Evolutionary conservation across 306 rosid genomes (phyloP).

Genomic region (Quercus suber): DNA sequence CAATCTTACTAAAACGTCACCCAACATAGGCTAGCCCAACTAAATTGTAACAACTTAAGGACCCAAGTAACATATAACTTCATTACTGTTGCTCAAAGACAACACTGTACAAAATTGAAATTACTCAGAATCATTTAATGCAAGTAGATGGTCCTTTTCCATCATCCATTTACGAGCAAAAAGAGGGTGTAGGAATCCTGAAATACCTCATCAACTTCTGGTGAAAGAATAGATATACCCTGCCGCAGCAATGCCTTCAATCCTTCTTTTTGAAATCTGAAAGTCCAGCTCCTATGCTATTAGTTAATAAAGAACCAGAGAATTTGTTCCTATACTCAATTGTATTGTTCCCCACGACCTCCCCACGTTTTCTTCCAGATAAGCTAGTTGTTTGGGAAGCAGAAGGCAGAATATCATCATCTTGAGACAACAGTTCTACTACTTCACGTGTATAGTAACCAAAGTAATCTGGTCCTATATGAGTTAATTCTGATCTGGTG

Average conservation of each 20-base stretch:
- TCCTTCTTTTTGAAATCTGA: conserved; percentile 56
- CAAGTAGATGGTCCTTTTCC: neutral
- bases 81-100: neutral
- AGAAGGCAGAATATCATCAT: conserved; percentile 42
- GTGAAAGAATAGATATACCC: conserved; percentile 59
- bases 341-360: conserved; percentile 28
- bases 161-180: conserved; percentile 9
- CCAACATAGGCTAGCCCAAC: neutral
- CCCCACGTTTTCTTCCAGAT: conserved; percentile 22
- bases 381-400: conserved; percentile 21
- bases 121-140: neutral
- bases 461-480: conserved; percentile 77
- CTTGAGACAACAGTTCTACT: conserved; percentile 48
- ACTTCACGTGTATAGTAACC: conserved; percentile 62
- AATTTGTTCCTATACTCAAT: conserved; percentile 4
- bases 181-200: conserved; percentile 17
- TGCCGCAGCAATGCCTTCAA: conserved; percentile 66
- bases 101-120: neutral
- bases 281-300: conserved; percentile 42
- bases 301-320: conserved; percentile 37
- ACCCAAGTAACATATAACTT: neutral
- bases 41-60: neutral
- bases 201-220: conserved; percentile 84
- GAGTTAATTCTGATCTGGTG: conserved; percentile 29
- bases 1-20: neutral